phyloP scores from a whole-genome alignment of 1,139 yeast genomes.

The Lodderomyces oxycetoniae region DNA sequence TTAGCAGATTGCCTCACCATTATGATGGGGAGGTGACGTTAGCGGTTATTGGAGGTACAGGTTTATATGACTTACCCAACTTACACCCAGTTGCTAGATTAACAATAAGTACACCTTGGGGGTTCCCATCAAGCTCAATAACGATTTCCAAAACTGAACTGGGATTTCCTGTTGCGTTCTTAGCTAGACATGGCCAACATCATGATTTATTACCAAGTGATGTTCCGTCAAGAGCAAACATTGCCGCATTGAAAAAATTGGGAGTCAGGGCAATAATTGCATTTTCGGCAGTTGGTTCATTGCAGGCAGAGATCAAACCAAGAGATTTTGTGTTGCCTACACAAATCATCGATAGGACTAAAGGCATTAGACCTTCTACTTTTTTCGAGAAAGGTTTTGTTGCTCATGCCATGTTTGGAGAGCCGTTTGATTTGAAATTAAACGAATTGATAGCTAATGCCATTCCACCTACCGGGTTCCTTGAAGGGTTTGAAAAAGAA shows the following conservation, averaged over 20 bases:
- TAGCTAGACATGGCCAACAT: constrained; percentile 90
- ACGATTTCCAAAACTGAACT: constrained; percentile 71
- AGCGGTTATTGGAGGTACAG: constrained; percentile 96
- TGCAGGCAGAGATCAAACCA: constrained; percentile 83
- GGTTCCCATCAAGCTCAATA: constrained; percentile 89
- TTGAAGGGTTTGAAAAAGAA: constrained; percentile 44
- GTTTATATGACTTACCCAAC: constrained; percentile 83
- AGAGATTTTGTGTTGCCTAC: constrained; percentile 94
- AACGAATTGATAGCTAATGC: constrained; percentile 59
- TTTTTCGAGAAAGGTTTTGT: constrained; percentile 92
- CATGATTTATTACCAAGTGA: constrained; percentile 88
- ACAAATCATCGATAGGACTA: constrained; percentile 94
- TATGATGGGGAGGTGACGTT: constrained; percentile 52
- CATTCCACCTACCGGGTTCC: constrained; percentile 46
- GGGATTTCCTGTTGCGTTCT: constrained; percentile 87
- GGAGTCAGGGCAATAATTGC: constrained; percentile 90
- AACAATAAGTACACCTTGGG: constrained; percentile 92
- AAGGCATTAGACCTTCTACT: constrained; percentile 87
- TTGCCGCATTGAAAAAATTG: constrained; percentile 84
- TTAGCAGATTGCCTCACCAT: constrained; percentile 33
- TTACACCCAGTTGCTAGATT: constrained; percentile 81
- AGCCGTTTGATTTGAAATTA: constrained; percentile 81
- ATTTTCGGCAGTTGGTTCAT: constrained; percentile 93
- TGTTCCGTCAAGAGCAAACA: constrained; percentile 91
- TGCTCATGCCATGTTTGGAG: constrained; percentile 96